Conservation (phyloP, 2,329 filamentous ascomycete species). For the Myriosclerotinia scirpicola region DNA sequence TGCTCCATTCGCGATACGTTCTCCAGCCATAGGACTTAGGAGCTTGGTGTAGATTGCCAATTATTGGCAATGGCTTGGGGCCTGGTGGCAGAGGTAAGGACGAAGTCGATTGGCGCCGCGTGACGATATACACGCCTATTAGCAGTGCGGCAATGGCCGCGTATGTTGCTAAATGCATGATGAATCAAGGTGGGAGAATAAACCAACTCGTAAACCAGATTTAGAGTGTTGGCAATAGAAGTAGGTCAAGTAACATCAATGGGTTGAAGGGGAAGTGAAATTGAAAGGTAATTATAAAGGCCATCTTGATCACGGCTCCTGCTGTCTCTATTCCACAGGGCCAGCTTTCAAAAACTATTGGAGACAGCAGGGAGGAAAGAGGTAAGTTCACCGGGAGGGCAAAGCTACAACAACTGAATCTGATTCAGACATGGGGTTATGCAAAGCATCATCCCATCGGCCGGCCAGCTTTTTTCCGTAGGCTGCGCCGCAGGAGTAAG, state of each 20-base stretch:
- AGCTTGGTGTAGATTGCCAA: slow-evolving; percentile 14
- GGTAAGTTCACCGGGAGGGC: background rate
- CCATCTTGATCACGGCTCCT: background rate
- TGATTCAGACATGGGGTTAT: background rate
- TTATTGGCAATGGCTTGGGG: slow-evolving; percentile 16
- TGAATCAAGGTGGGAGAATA: slow-evolving; percentile 1
- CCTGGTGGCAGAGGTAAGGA: slow-evolving; percentile 10
- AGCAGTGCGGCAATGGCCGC: background rate
- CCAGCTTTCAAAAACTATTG: background rate
- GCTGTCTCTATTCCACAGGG: background rate
- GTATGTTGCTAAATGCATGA: slow-evolving; percentile 1
- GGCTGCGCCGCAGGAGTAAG: no score
- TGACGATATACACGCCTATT: slow-evolving; percentile 9
- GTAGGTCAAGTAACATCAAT: background rate
- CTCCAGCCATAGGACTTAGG: slow-evolving; percentile 10
- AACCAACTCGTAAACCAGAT: background rate
- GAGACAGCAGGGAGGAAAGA: background rate
- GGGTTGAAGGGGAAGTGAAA: background rate
- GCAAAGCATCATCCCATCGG: no score
- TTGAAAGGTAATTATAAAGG: background rate
- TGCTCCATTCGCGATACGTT: slow-evolving; percentile 14
- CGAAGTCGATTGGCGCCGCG: slow-evolving; percentile 9
- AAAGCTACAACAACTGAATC: background rate
- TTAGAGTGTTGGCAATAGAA: background rate
- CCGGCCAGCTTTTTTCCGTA: no score